Base-by-base conservation (phyloP, 371 early-diverging fungal species). In the Mucor irregularis region DNA sequence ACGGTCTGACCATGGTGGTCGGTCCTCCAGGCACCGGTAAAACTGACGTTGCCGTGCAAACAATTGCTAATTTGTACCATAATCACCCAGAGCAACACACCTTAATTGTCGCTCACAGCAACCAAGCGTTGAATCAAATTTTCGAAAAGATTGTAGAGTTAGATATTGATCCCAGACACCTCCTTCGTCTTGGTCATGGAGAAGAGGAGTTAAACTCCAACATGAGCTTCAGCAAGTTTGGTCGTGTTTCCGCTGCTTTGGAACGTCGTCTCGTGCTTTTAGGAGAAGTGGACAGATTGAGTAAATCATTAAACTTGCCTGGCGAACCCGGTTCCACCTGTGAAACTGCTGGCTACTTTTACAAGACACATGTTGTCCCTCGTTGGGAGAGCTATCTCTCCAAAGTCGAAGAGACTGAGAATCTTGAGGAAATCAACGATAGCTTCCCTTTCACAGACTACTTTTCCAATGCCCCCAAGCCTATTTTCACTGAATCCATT, bases 21-120 rank as follows among this genome's bases (percentile, higher is more conserved):
- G 99, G 99, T 34, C 96, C 97, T 40, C 97, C 98, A 4, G 98
- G 95, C 31, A 93, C 98, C 8, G 99, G 98, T 34, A 98, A 98
- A 68, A 96, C 98, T 0, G 95, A 95, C 65, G 92, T 95, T 4
- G 95, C 97, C 2, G 99, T 95, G 2, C 98, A 98, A 69, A 90
- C 93, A 25, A 88, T 96, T 56, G 82, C 91, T 68, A 96, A 95
- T 59, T 74, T 98, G 19, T 96, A 97, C 65, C 92, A 92, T 69
- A 90, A 87, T 54, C 79, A 85, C 60, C 95, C 97, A 4, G 73
- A 86, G 13, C 89, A 97, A 66, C 93, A 89, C 43, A 96, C 90
- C 3, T 84, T 98, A 10, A 74, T 98, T 14, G 81, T 98, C 9
- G 95, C 99, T 0, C 96, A 96, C 67, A 93, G 92, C 31, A 96